A percentile compares a stretch with the other conserved stretches of the same genome.
These are phyloP conservation scores for Trichoderma guizhouense DNA, from an alignment of 2,329 filamentous ascomycete species.

Conservation along the genomic window DNA sequence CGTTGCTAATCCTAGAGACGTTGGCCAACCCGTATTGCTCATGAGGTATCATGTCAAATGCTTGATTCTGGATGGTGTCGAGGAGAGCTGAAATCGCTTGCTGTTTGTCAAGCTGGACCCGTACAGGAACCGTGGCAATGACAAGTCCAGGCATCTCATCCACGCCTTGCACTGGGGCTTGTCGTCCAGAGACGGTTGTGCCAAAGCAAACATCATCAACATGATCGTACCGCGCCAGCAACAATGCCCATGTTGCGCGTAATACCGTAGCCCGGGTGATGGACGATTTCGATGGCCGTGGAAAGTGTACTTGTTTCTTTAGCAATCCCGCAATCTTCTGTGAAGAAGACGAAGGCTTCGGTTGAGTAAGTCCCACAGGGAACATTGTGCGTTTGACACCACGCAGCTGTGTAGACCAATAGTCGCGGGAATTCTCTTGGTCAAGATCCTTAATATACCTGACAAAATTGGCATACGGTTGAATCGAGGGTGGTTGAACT, in stretches of 20 bases:
- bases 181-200: slow-evolving; percentile 22
- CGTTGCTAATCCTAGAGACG: background rate
- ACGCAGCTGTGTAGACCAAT: slow-evolving; percentile 20
- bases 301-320: background rate
- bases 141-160: slow-evolving; percentile 23
- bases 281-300: background rate
- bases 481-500: background rate
- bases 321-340: background rate
- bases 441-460: slow-evolving; percentile 2
- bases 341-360: background rate
- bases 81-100: background rate
- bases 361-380: background rate
- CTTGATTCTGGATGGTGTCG: background rate
- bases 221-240: slow-evolving; percentile 35
- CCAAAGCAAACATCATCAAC: slow-evolving; percentile 26
- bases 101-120: background rate
- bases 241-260: slow-evolving; percentile 6
- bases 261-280: slow-evolving; percentile 20
- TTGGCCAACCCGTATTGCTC: slow-evolving; percentile 9
- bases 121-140: slow-evolving; percentile 23
- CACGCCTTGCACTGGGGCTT: slow-evolving; percentile 22
- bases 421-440: background rate
- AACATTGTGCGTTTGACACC: slow-evolving; percentile 7
- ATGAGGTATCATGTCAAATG: slow-evolving; percentile 1
- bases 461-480: background rate